Conservation (phyloP, 1,284 basidiomycete genomes). For the Anthracocystis setariae region DNA sequence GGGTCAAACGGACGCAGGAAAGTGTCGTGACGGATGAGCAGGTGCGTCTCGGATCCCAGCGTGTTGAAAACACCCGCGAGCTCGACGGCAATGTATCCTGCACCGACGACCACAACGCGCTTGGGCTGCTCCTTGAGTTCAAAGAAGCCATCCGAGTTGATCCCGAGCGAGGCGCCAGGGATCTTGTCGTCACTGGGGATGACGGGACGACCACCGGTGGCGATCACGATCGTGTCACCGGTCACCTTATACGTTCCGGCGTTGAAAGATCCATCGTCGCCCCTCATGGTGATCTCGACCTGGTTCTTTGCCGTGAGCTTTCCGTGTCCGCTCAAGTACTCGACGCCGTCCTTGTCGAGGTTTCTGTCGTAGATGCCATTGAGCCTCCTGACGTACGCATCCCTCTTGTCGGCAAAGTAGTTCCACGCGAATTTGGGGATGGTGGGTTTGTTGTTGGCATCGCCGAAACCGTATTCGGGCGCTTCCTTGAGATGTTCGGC, state of each 20-base stretch:
- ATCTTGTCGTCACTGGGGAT: slow-evolving; percentile 82
- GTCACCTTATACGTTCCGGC: slow-evolving; percentile 64
- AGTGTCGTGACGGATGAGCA: slow-evolving; percentile 87
- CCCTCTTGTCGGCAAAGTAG: slow-evolving; percentile 89
- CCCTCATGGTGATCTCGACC: slow-evolving; percentile 61
- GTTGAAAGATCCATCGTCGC: slow-evolving; percentile 71
- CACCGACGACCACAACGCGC: slow-evolving; percentile 91
- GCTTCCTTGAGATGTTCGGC: slow-evolving; percentile 80
- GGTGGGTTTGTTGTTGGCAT: slow-evolving; percentile 57
- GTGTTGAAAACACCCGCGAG: slow-evolving; percentile 66
- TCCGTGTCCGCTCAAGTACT: slow-evolving; percentile 84
- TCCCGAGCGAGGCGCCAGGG: slow-evolving; percentile 88
- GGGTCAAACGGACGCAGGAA: slow-evolving; percentile 94
- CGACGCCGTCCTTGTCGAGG: slow-evolving; percentile 86
- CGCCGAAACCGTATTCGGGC: slow-evolving; percentile 79
- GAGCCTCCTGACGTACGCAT: slow-evolving; percentile 89
- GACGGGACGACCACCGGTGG: slow-evolving; percentile 86
- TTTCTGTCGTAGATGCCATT: slow-evolving; percentile 89
- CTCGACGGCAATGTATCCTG: slow-evolving; percentile 97
- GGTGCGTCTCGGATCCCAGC: slow-evolving; percentile 79
- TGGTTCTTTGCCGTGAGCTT: slow-evolving; percentile 59
- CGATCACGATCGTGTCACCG: slow-evolving; percentile 71
- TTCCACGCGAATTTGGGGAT: slow-evolving; percentile 82
- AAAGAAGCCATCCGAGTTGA: slow-evolving; percentile 96
- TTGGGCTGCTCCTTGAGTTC: slow-evolving; percentile 88